These are phyloP conservation scores for Ganoderma multipileum DNA, from an alignment of 1,284 basidiomycete genomes.

Conservation along the genomic window DNA sequence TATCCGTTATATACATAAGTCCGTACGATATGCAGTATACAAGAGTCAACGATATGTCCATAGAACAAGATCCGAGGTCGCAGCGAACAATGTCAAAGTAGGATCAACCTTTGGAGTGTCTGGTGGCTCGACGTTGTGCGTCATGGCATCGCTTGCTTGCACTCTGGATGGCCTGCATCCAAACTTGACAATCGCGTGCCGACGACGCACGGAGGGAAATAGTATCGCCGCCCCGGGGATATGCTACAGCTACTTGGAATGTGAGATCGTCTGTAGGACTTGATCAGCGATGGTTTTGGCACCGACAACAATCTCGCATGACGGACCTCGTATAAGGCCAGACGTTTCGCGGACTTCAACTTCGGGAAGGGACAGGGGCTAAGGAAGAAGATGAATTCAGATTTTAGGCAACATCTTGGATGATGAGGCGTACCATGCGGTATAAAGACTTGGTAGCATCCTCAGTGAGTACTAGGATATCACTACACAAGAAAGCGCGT, in stretches of 20 bases:
- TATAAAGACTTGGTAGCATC: slow-evolving; percentile 73
- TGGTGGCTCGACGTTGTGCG: slow-evolving; percentile 42
- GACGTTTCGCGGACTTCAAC: slow-evolving; percentile 62
- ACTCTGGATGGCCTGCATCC: slow-evolving; percentile 60
- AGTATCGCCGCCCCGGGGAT: slow-evolving; percentile 78
- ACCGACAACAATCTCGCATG: neutral
- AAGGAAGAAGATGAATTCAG: slow-evolving; percentile 6
- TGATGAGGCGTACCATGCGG: slow-evolving; percentile 71
- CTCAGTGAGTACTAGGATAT: slow-evolving; percentile 83
- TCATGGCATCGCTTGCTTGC: slow-evolving; percentile 47
- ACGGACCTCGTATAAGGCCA: slow-evolving; percentile 37
- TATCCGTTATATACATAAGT: neutral
- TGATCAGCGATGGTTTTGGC: neutral
- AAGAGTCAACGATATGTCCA: neutral
- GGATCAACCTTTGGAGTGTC: slow-evolving; percentile 19
- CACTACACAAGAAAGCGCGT: slow-evolving; percentile 79
- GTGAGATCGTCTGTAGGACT: slow-evolving; percentile 62
- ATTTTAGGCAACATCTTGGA: neutral
- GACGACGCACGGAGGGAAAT: slow-evolving; percentile 69
- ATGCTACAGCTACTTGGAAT: slow-evolving; percentile 70
- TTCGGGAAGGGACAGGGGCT: slow-evolving; percentile 79
- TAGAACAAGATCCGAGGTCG: neutral
- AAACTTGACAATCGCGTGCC: slow-evolving; percentile 69
- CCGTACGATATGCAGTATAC: neutral
- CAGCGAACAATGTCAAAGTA: neutral